Base-by-base conservation (phyloP, 768 basidiomycete genomes). In the Coprinopsis cinerea region DNA sequence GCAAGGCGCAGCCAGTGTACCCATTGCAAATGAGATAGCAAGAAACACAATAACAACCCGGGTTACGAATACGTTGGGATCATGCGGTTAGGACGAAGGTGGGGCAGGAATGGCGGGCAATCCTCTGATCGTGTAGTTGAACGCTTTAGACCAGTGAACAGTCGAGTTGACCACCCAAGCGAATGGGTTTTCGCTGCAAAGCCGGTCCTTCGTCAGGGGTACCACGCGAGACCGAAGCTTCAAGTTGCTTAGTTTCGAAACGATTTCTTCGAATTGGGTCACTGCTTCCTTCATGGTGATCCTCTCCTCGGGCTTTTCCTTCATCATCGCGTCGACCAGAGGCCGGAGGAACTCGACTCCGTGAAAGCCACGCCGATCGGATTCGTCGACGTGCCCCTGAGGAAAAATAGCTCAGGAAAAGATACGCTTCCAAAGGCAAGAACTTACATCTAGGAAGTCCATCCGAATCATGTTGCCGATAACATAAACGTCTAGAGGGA, bases 401-500 rank as follows among this genome's bases (percentile, higher is more conserved):
- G 18, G 20, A n/a, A 26, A 37, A 40, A 5, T n/a, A n/a, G 39
- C n/a, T 3, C 10, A 25, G n/a, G n/a, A 15, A 22, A 3, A 18
- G 13, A 27, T 18, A 20, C 3, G 5, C 22, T 30, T 18, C 20
- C 5, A 20, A 11, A 39, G 37, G 17, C 4, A 27, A 6, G 39
- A 30, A 9, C 37, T 3, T 30, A 34, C 49, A 17, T 43, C n/a
- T 6, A 32, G 10, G 14, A 36, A 50, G n/a, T 32, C 27, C 23
- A 44, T 22, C 24, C 10, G 20, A 3, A 50, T 24, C 27, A 43
- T 10, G 23, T 50, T 50, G 11, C 49, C 49, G 4, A 50, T 18
- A 22, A 30, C 43, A 42, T 44, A 50, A n/a, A 50, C 30, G 32
- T 50, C 49, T 23, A 43, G 15, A 14, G 49, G 41, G 42, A 50